Conservation (phyloP, 495 filamentous ascomycete species). For the Podospora didyma region DNA sequence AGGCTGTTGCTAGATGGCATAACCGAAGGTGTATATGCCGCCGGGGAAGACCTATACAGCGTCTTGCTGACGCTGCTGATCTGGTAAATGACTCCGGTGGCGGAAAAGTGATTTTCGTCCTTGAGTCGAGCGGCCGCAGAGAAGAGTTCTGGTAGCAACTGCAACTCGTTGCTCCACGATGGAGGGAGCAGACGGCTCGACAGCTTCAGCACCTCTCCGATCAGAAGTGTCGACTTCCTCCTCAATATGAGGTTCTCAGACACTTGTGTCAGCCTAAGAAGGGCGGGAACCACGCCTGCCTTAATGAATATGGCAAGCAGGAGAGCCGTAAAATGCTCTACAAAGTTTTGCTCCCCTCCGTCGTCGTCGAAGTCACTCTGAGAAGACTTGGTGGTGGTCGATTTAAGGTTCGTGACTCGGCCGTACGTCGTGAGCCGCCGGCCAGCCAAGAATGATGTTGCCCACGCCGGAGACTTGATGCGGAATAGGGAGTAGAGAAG, state of each 20-base stretch:
- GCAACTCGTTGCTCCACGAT: constrained; percentile 71
- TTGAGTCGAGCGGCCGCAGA: constrained; percentile 66
- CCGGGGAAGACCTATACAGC: constrained; percentile 69
- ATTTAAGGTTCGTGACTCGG: constrained; percentile 81
- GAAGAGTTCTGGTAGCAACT: constrained; percentile 80
- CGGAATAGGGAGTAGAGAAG: constrained; percentile 85
- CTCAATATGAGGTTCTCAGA: constrained; percentile 69
- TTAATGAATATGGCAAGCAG: constrained; percentile 81
- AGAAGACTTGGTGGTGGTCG: constrained; percentile 32
- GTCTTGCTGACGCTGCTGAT: constrained; percentile 96
- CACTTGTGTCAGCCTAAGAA: constrained; percentile 68
- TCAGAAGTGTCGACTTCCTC: constrained; percentile 82
- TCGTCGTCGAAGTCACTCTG: constrained; percentile 61
- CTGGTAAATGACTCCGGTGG: constrained; percentile 87
- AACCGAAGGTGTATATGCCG: constrained; percentile 32
- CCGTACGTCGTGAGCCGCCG: constrained; percentile 91
- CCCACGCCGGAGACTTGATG: constrained; percentile 95
- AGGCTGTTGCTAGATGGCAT: constrained; percentile 34
- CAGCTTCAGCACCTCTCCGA: constrained; percentile 87
- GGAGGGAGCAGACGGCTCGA: constrained; percentile 79
- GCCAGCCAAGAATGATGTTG: constrained; percentile 89
- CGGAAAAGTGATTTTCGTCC: constrained; percentile 67
- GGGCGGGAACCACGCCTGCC: constrained; percentile 72
- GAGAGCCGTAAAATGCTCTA: constrained; percentile 91
- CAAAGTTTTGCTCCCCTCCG: constrained; percentile 70